Base-by-base conservation (phyloP, 371 early-diverging fungal genomes). In the Blakeslea trispora region DNA sequence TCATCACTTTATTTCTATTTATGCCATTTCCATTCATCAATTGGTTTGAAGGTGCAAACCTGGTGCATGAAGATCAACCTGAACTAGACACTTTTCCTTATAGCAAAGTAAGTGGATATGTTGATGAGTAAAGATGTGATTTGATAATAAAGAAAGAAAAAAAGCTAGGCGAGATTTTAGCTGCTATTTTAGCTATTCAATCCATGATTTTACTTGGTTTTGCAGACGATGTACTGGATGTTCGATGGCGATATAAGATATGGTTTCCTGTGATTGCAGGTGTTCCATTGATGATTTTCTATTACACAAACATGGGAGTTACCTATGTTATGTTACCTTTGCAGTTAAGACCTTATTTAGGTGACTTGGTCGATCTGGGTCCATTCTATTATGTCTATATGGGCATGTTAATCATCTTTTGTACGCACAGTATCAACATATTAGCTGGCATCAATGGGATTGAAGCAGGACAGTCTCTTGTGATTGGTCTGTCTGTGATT, bases 381-480 rank as follows among this genome's bases (percentile, higher is more conserved):
- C 41, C 70, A 11, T 64, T 96, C 5, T 98, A 98, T 77, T 98
- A 99, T 77, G 75, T 90, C 11, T 96, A 93, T 65, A 96, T 98
- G 87, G 80, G 80, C 0, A 75, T 91, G 74, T 74, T 98, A 42
- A 82, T 89, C 31, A 88, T 96, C 19, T 99, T 98, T 66, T 96
- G 94, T 62, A 98, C 98, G 1, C 96, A 99, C 71, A 89, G 94
- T 8, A 95, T 99, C 79, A 99, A 99, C 70, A 98, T 99, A 50
- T 76, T 98, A 39, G 99, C 99, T 10, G 99, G 99, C 13, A 90
- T 96, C 63, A 99, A 99, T 73, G 99, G 99, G 7, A 89, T 99
- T 39, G 99, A 99, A 74, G 94, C 90, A 13, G 93, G 90, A 0
- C 98, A 98, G 72, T 81, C 92, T 0, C 68, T 98, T 1, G 84